Conservation (phyloP, 805 yeast genomes). For the Scheffersomyces spartinae region DNA sequence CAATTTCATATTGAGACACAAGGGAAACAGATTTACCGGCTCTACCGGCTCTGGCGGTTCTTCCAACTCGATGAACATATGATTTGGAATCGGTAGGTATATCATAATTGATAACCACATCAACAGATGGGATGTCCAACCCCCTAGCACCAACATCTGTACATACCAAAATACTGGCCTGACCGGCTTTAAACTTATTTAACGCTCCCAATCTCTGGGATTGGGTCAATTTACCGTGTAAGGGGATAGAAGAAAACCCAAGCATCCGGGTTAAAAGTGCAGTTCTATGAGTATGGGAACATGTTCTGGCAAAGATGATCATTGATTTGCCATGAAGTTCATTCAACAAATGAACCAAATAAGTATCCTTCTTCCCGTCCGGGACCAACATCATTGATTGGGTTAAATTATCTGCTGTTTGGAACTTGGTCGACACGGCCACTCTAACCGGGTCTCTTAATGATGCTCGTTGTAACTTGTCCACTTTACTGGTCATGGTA, state of each 20-base stretch:
- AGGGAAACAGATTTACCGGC: slow-evolving; percentile 79
- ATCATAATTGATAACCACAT: slow-evolving; percentile 66
- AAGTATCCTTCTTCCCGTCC: slow-evolving; percentile 86
- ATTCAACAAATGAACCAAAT: slow-evolving; percentile 67
- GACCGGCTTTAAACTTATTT: slow-evolving; percentile 68
- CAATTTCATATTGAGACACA: slow-evolving; percentile 92
- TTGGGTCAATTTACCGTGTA: slow-evolving; percentile 87
- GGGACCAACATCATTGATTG: slow-evolving; percentile 88
- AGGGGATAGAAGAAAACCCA: slow-evolving; percentile 83
- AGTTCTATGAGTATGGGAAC: slow-evolving; percentile 89
- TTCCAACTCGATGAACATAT: slow-evolving; percentile 81
- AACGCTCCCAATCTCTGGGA: slow-evolving; percentile 75
- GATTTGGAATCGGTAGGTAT: slow-evolving; percentile 80
- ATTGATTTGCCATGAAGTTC: slow-evolving; percentile 77
- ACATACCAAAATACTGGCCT: slow-evolving; percentile 58
- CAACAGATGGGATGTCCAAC: slow-evolving; percentile 73
- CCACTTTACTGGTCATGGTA: slow-evolving; percentile 94
- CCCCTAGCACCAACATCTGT: slow-evolving; percentile 90
- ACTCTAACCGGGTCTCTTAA: slow-evolving; percentile 80
- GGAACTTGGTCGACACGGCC: slow-evolving; percentile 78
- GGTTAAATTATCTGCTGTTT: slow-evolving; percentile 87
- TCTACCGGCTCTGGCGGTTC: slow-evolving; percentile 92
- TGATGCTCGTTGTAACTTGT: slow-evolving; percentile 89
- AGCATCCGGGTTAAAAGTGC: slow-evolving; percentile 69
- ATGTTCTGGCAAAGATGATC: slow-evolving; percentile 86